Evolutionary conservation across 805 yeast species (phyloP).

Genomic region (Candida vartiovaarae): DNA sequence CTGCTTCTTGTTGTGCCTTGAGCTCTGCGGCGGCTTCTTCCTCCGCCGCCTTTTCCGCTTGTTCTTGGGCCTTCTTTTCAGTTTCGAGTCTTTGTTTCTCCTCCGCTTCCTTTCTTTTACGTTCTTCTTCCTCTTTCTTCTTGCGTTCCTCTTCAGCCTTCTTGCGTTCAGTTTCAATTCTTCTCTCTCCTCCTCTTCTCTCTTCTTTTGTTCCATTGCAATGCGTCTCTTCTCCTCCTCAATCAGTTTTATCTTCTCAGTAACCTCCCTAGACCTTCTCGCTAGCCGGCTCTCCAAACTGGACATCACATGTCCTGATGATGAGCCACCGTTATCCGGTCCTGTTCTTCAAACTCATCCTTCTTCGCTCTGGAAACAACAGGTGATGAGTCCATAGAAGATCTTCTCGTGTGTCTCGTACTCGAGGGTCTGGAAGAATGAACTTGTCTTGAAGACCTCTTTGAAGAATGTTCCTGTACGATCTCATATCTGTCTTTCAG

Average conservation of each 20-base stretch:
- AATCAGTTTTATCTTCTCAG: slow-evolving; percentile 9
- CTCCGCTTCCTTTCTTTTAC: slow-evolving; percentile 12
- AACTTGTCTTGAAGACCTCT: not conserved
- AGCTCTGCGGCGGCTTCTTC: slow-evolving; percentile 22
- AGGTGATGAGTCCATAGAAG: slow-evolving; percentile 4
- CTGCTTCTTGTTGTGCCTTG: slow-evolving; percentile 19
- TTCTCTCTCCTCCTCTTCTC: slow-evolving; percentile 13
- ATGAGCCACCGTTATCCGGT: not conserved
- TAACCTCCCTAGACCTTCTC: slow-evolving; percentile 6
- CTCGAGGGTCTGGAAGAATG: slow-evolving; percentile 4
- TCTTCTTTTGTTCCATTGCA: slow-evolving; percentile 10
- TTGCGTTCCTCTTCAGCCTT: slow-evolving; percentile 19
- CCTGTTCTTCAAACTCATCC: not conserved
- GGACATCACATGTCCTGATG: slow-evolving; percentile 5
- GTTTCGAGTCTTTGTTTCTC: slow-evolving; percentile 6
- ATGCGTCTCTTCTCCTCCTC: slow-evolving; percentile 14
- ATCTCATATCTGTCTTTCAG: slow-evolving; percentile 14
- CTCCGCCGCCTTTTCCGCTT: slow-evolving; percentile 16
- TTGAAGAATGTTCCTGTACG: slow-evolving; percentile 5
- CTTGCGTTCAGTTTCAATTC: slow-evolving; percentile 11
- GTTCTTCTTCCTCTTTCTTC: slow-evolving; percentile 20
- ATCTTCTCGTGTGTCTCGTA: slow-evolving; percentile 7
- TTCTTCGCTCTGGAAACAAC: not conserved
- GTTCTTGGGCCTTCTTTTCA: slow-evolving; percentile 17
- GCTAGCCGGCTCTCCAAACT: slow-evolving; percentile 10